Percentiles rank a stretch among this genome's conserved stretches.
Evolutionary conservation across 2,329 filamentous ascomycete genomes (phyloP).

Genomic region (Trichoderma breve): DNA sequence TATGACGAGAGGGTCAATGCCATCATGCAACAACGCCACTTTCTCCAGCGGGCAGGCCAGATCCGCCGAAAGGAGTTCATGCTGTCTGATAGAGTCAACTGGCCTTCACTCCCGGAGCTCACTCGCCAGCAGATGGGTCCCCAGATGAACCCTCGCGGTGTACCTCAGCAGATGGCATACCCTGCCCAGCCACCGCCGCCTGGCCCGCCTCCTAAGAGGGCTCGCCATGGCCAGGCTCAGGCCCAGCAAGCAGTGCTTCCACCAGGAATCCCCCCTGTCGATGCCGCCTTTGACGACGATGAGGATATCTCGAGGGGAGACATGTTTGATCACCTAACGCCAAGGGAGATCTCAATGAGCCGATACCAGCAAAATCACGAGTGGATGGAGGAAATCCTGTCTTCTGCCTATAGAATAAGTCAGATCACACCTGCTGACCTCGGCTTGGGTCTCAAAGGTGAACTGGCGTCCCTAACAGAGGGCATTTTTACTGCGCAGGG

Average conservation of each 20-base stretch:
- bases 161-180: slow-evolving; percentile 63
- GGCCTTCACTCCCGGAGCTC: slow-evolving; percentile 74
- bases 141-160: slow-evolving; percentile 44
- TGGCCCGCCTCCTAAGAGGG: slow-evolving; percentile 56
- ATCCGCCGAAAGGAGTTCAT: slow-evolving; percentile 92
- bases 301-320: slow-evolving; percentile 87
- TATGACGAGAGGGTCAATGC: slow-evolving; percentile 60
- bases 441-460: slow-evolving; percentile 79
- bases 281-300: slow-evolving; percentile 70
- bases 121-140: slow-evolving; percentile 51
- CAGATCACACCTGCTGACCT: slow-evolving; percentile 87
- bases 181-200: slow-evolving; percentile 49
- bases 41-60: slow-evolving; percentile 71
- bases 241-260: slow-evolving; percentile 32
- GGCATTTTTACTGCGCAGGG: slow-evolving; percentile 74
- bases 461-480: slow-evolving; percentile 76
- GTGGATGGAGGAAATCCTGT: slow-evolving; percentile 98
- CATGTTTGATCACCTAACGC: slow-evolving; percentile 84
- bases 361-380: slow-evolving; percentile 94
- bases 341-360: slow-evolving; percentile 80
- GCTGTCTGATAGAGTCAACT: slow-evolving; percentile 83
- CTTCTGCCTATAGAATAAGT: slow-evolving; percentile 80
- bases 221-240: slow-evolving; percentile 46
- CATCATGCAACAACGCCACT: slow-evolving; percentile 60
- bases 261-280: slow-evolving; percentile 37